Percentiles rank a stretch among this genome's conserved stretches.
Conservation (phyloP, 1,284 basidiomycete genomes). For the Earliella scabrosa region DNA sequence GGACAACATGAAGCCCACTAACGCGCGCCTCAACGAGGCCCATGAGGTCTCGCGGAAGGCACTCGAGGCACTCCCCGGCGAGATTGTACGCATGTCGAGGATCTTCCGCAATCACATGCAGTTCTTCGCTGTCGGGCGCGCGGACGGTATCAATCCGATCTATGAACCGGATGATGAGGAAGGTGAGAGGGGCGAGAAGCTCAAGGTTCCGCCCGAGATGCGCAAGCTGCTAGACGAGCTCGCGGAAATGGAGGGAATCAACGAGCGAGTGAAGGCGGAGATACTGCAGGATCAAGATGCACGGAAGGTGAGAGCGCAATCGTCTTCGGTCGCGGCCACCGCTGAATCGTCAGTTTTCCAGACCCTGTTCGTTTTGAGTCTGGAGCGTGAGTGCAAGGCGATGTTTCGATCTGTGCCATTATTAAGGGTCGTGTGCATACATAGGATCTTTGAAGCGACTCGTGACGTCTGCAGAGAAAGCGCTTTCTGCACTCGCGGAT, state of each 20-base stretch:
- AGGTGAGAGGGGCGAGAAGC: slow-evolving; percentile 12
- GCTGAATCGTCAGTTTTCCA: too few relatives aligned
- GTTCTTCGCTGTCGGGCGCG: slow-evolving; percentile 37
- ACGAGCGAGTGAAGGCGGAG: slow-evolving; percentile 47
- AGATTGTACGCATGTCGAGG: slow-evolving; percentile 51
- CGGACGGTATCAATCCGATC: slow-evolving; percentile 3
- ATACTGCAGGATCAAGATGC: slow-evolving; percentile 53
- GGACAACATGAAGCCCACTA: not conserved
- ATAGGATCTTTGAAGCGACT: slow-evolving; percentile 46
- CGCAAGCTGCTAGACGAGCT: slow-evolving; percentile 52
- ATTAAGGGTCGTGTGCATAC: not conserved
- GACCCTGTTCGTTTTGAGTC: slow-evolving; percentile 55
- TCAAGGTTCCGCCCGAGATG: slow-evolving; percentile 43
- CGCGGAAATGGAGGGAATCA: slow-evolving; percentile 41
- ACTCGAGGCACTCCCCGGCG: slow-evolving; percentile 52
- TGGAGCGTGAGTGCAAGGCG: slow-evolving; percentile 49
- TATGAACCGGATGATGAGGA: slow-evolving; percentile 12
- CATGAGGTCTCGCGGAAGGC: slow-evolving; percentile 35
- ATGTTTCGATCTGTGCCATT: not conserved
- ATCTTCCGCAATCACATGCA: slow-evolving; percentile 50
- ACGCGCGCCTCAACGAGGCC: slow-evolving; percentile 13
- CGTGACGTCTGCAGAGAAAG: slow-evolving; percentile 46
- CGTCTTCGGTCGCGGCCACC: too few relatives aligned
- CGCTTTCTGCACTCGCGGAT: slow-evolving; percentile 42
- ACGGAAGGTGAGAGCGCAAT: slow-evolving; percentile 55